These are phyloP conservation scores for Pezicula radicicola DNA, from an alignment of 2,329 filamentous ascomycete genomes.

Conservation along the genomic window DNA sequence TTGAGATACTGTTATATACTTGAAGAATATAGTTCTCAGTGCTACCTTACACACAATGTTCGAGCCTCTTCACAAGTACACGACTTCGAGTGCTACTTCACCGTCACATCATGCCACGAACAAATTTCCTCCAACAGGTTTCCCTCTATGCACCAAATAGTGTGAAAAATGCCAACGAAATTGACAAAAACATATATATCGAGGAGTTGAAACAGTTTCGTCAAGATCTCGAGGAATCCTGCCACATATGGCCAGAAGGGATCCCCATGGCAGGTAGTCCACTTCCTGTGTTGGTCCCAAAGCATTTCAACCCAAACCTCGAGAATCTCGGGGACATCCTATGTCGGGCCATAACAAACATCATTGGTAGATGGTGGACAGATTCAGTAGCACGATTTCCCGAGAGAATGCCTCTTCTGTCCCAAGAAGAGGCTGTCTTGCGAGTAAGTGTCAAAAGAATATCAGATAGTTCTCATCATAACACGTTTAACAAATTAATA, in stretches of 20 bases:
- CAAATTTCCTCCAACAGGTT: neutral
- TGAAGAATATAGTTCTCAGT: too few species aligned
- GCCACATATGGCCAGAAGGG: neutral
- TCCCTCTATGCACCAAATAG: neutral
- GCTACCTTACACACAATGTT: too few species aligned
- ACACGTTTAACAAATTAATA: too few species aligned
- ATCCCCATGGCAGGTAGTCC: neutral
- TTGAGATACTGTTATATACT: too few species aligned
- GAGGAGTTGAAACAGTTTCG: conserved; percentile 1
- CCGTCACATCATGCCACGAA: neutral
- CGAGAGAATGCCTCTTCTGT: too few species aligned
- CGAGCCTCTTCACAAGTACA: too few species aligned
- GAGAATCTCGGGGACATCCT: neutral
- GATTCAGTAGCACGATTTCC: conserved; percentile 5
- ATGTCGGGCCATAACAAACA: neutral
- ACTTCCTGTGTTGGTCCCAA: neutral
- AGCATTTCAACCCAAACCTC: neutral
- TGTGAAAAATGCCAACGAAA: neutral
- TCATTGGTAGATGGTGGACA: conserved; percentile 1
- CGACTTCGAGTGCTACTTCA: too few species aligned
- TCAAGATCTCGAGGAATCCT: neutral
- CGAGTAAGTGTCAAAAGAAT: too few species aligned
- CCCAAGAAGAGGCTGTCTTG: too few species aligned
- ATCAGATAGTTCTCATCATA: too few species aligned
- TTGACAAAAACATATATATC: neutral